Evolutionary conservation across 2,329 filamentous ascomycete genomes (phyloP), one percentile per base, ranked within the genome.

Genomic region (Ophidiomyces ophidiicola): DNA sequence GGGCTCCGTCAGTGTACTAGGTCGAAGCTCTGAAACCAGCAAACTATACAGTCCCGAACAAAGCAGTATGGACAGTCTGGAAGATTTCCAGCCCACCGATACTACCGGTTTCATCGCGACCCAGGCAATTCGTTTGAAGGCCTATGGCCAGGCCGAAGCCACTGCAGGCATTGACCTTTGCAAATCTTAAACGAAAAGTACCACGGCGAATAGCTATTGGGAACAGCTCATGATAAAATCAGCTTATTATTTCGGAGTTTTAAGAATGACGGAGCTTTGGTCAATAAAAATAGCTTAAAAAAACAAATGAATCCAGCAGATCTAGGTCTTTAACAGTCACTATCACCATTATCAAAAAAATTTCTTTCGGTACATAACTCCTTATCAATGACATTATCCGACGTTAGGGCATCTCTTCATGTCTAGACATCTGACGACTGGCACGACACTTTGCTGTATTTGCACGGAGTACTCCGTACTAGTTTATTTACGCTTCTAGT

Each of bases 61-160:
- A 63, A 68, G 66, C 43, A 69, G 64, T 42, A 79, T 80, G 76
- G 78, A 82, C 54, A 72, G 73, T 44, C 69, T 80, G 48, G 74
- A 70, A 45, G 70, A 72, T 57, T 80, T 80, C 53, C 64, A 64
- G 47, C 75, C 76, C 5, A 63, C 61, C 44, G 75, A 78, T 48
- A 76, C 74, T 20, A 74, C 71, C 28, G 73, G 72, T 20, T 77
- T 77, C 60, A 74, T 53, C 49, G 50, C 50, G 26, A 51, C 53
- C 12, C 48, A 54, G 39, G 48, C 52, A 30, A 53, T 59, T 39
- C 50, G 48, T 11, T 36, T 49, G 28, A 48, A 48, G 43, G 44
- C 44, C 6, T 48, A 46, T 30, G 46, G 46, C 14, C 24, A 39
- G 14, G 44, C 44, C n/a, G 42, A 45, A 40, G 40, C 40, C 15